Percentiles rank a stretch among this genome's conserved stretches.
Conservation (phyloP, 2,329 filamentous ascomycete genomes). For the Tolypocladium tropicale region DNA sequence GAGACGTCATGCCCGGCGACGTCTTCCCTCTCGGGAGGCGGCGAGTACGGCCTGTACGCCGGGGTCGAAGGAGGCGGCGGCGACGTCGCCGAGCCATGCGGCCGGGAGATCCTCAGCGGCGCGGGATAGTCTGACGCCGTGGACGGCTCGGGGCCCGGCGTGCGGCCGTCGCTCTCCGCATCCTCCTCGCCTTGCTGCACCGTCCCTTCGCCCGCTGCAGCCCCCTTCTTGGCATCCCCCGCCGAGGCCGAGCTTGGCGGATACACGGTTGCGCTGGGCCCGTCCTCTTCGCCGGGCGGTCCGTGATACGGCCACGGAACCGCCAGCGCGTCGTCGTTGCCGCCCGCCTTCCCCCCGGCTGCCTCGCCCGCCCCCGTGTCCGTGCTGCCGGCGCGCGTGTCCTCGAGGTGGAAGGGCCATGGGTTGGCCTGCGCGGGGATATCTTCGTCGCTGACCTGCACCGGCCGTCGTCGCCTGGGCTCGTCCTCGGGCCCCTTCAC, state of each 20-base stretch:
- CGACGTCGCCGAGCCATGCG: slow-evolving; percentile 8
- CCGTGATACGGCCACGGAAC: slow-evolving; percentile 25
- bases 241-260: neutral
- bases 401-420: slow-evolving; percentile 20
- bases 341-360: neutral
- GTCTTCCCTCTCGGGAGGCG: slow-evolving; percentile 6
- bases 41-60: slow-evolving; percentile 17
- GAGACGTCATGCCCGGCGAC: neutral
- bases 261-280: slow-evolving; percentile 3
- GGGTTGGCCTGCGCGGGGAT: slow-evolving; percentile 12
- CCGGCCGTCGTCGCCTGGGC: slow-evolving; percentile 1
- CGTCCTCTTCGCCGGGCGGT: slow-evolving; percentile 5
- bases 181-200: neutral
- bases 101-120: slow-evolving; percentile 15
- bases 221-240: neutral
- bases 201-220: neutral
- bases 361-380: neutral
- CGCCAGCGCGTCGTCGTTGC: slow-evolving; percentile 9
- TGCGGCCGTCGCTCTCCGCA: neutral
- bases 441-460: slow-evolving; percentile 1
- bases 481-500: slow-evolving; percentile 3
- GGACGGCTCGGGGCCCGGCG: neutral
- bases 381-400: neutral
- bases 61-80: slow-evolving; percentile 6
- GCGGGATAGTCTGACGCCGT: slow-evolving; percentile 11